Evolutionary conservation across 768 basidiomycete species (phyloP), one percentile per base, ranked within the genome.

Genomic region (Floccularia luteovirens): DNA sequence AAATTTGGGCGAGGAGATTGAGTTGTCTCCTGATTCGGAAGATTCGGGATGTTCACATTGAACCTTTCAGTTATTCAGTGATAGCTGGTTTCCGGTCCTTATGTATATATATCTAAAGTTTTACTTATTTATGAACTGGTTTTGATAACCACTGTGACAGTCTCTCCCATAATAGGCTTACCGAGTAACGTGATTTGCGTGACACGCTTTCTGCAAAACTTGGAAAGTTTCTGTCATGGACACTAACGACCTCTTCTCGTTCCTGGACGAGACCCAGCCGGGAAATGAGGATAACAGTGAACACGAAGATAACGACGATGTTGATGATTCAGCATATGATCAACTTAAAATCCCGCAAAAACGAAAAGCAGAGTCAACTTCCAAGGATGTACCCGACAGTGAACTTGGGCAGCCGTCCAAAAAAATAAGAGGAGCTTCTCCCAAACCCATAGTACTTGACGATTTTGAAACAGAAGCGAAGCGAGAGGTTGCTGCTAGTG

Each of bases 391-490:
- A 31, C 34, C 45, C 38, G 53, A 50, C 38, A 50, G 44, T n/a
- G 49, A 51, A 34, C 45, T 40, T n/a, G 35, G 35, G 27, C 41
- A 44, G 44, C 50, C 48, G 21, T 50, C 60, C 1, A 90, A 90
- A 60, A 79, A 73, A 52, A 58, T 70, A 3, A 70, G 83, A 27
- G 46, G 79, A n/a, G 68, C 66, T 0, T 72, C 79, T 2, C 80
- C 82, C 3, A 71, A 73, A 39, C 88, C 91, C 5, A 70, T 90
- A 0, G 81, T 90, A 5, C 74, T 94, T 8, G 94, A 98, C 61
- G 92, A 94, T 47, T 91, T 97, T 55, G 90, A 93, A 62, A 90
- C 86, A 1, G 90, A 93, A 51, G 91, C 89, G 0, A 90, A 89
- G 59, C 78, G 92, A 34, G 91, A 96, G 58, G 79, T 97, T 42